Percentiles rank a stretch among this genome's conserved stretches.
These are phyloP conservation scores for Alternaria triticimaculans DNA, from an alignment of 2,329 filamentous ascomycete genomes.

Conservation along the genomic window DNA sequence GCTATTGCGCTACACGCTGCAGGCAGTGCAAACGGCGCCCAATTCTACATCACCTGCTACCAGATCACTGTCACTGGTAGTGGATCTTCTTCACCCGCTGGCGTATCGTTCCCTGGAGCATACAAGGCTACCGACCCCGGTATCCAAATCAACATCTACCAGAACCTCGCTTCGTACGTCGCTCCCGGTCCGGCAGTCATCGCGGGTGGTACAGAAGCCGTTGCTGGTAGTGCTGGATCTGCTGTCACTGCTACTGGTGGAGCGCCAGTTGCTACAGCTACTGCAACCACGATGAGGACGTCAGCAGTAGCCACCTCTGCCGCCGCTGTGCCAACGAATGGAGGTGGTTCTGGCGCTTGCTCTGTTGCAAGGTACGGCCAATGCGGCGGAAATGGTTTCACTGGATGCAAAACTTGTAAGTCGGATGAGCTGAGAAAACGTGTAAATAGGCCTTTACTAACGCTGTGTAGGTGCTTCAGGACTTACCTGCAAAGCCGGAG, in stretches of 20 bases:
- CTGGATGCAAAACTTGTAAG: slow-evolving; percentile 14
- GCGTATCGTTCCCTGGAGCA: slow-evolving; percentile 59
- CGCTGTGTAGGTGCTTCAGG: slow-evolving; percentile 6
- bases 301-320: slow-evolving; percentile 12
- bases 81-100: slow-evolving; percentile 56
- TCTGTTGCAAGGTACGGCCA: slow-evolving; percentile 35
- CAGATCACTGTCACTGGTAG: slow-evolving; percentile 66
- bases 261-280: slow-evolving; percentile 15
- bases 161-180: slow-evolving; percentile 52
- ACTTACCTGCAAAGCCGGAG: slow-evolving; percentile 4
- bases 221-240: slow-evolving; percentile 36
- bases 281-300: slow-evolving; percentile 18
- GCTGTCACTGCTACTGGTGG: slow-evolving; percentile 26
- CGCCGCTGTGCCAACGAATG: slow-evolving; percentile 20
- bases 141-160: slow-evolving; percentile 68
- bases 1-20: slow-evolving; percentile 64
- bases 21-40: slow-evolving; percentile 52
- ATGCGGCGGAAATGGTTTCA: slow-evolving; percentile 37
- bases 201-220: slow-evolving; percentile 36
- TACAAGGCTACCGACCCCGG: slow-evolving; percentile 66
- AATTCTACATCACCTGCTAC: slow-evolving; percentile 58
- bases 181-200: slow-evolving; percentile 60
- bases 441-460: background rate
- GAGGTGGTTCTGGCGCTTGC: slow-evolving; percentile 19
- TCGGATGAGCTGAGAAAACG: background rate